Base-by-base conservation (phyloP, 768 basidiomycete species). In the Phylloporus rhodoxanthus region DNA sequence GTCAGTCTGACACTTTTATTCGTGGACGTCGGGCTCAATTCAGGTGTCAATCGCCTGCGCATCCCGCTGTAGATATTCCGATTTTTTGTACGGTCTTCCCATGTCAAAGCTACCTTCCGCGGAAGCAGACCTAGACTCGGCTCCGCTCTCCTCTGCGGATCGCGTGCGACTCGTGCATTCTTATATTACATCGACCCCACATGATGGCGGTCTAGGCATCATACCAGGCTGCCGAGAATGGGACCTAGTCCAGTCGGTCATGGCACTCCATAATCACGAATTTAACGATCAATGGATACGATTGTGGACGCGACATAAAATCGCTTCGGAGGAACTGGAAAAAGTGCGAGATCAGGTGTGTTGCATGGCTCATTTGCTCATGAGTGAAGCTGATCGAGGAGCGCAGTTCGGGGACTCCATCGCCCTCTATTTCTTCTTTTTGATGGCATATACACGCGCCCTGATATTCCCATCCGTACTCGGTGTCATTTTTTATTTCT, bases 391-490 rank as follows among this genome's bases (percentile, higher is more conserved):
- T 50, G 10, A 57, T 28, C 13, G 20, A 15, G 23, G 41, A 0
- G 21, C 1, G 10, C 48, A 82, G 79, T 91, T 90, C 56, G 92
- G 92, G 10, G 88, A 89, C 61, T 75, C 81, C 1, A 70, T 92
- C 14, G 89, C 91, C 2, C 77, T 91, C 30, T 94, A 99, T 70
- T 97, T 94, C 68, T 79, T 81, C 43, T 96, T 95, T 72, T 77
- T 97, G 15, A 78, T 81, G 6, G 80, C 82, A 38, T 97, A 97
- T 70, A 87, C 93, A 0, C 77, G 79, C 38, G 82, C 84, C 29
- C 81, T 98, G 38, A 58, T 84, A 20, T 79, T 91, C 56, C 88
- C 93, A 3, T 82, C 92, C 2, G 62, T 69, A 14, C 70, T 91
- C 34, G 92, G 93, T 1, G 58, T 82, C 41, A 43, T 79, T 17